phyloP scores from a whole-genome alignment of 225 moss, liverwort and hornwort species.

The Anthoceros angustus region DNA sequence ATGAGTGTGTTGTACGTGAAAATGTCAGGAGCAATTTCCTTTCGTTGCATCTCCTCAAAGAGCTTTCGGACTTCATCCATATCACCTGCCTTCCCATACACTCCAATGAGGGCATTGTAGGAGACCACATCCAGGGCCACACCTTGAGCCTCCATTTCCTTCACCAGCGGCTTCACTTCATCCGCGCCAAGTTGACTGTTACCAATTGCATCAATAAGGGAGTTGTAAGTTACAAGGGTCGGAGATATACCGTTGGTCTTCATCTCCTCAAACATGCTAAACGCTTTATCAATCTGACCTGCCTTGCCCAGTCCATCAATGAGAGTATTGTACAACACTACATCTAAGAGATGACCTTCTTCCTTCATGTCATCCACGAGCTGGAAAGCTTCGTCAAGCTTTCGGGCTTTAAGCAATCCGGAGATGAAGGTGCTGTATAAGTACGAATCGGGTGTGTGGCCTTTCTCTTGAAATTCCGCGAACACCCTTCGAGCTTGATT shows the following conservation, averaged over 20 bases:
- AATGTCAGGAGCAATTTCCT: neutral
- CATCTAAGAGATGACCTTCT: neutral
- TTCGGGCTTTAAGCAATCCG: neutral
- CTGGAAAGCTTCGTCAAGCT: conserved; percentile 1
- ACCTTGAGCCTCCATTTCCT: neutral
- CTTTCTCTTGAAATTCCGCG: neutral
- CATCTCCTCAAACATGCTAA: neutral
- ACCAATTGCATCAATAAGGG: neutral
- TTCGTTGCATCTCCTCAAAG: neutral
- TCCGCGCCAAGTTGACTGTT: neutral
- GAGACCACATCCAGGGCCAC: neutral
- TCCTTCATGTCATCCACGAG: neutral
- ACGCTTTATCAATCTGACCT: neutral
- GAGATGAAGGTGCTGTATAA: neutral
- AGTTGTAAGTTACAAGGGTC: neutral
- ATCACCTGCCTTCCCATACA: neutral
- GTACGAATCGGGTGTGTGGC: neutral
- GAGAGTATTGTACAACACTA: conserved; percentile 3
- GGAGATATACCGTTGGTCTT: neutral
- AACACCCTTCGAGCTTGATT: neutral
- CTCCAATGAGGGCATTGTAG: neutral
- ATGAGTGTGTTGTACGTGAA: conserved; percentile 3
- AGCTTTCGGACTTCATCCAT: neutral
- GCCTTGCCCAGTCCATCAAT: conserved; percentile 4
- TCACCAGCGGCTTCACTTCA: neutral